A percentile compares a stretch with the other conserved stretches of the same genome.
These are phyloP conservation scores for Phytopythium aichiense DNA, from an alignment of 352 stramenopile species.

Conservation along the genomic window DNA sequence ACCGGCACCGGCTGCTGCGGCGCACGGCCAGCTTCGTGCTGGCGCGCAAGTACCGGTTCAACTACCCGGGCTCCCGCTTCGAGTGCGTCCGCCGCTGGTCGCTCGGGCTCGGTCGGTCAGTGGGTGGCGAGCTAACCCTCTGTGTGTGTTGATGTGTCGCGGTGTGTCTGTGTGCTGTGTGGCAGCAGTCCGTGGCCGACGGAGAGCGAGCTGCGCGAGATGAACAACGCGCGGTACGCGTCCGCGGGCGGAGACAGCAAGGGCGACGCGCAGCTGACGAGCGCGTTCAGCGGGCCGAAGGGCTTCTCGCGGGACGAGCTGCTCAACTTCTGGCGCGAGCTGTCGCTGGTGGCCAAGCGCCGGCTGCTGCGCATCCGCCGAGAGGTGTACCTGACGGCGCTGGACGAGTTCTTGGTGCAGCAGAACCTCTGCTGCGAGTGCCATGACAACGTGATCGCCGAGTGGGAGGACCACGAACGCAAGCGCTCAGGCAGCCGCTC, in stretches of 20 bases:
- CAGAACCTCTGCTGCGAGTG: slow-evolving; percentile 81
- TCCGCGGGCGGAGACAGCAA: neutral
- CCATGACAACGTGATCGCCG: slow-evolving; percentile 78
- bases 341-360: slow-evolving; percentile 59
- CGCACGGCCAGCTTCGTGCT: slow-evolving; percentile 70
- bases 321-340: slow-evolving; percentile 78
- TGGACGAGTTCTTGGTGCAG: slow-evolving; percentile 73
- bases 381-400: slow-evolving; percentile 57
- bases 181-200: slow-evolving; percentile 29
- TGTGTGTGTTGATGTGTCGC: neutral
- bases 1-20: slow-evolving; percentile 54
- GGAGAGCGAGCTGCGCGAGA: slow-evolving; percentile 26
- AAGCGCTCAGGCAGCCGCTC: slow-evolving; percentile 61
- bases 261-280: slow-evolving; percentile 1
- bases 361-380: slow-evolving; percentile 67
- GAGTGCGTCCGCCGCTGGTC: slow-evolving; percentile 10
- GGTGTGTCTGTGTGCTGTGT: no score
- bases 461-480: slow-evolving; percentile 77
- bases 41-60: slow-evolving; percentile 66
- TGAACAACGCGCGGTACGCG: slow-evolving; percentile 14
- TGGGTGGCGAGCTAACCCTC: no score
- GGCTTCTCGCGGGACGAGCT: slow-evolving; percentile 70
- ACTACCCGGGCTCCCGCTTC: slow-evolving; percentile 10
- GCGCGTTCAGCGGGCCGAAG: slow-evolving; percentile 29
- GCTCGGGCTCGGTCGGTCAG: no score